Base-by-base conservation (phyloP, 257 asterid genomes). In the Nicotiana knightiana region DNA sequence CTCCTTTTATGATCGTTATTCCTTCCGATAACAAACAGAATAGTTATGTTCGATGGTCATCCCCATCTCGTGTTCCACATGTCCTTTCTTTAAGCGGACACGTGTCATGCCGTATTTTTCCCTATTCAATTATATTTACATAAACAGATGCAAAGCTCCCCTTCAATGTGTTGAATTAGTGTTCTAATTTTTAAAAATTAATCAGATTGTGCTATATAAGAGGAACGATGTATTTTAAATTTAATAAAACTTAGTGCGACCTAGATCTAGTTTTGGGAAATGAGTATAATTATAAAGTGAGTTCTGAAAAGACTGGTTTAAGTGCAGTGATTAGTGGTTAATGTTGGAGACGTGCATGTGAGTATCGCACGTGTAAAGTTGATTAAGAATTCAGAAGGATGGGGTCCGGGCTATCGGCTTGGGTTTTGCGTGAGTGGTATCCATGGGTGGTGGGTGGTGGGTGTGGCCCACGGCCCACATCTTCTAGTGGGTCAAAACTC, bases 401-500 rank as follows among this genome's bases (percentile, higher is more conserved):
- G 62, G 62, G 80, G 80, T n/a, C 61, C 3, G 80, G 46, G 46
- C 63, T 51, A 75, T 51, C 63, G 51, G 28, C 21, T 75, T 51
- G 63, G 80, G 16, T 75, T 48, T 21, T 51, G 80, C 28, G 80
- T 75, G 37, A 21, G 21, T 71, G 6, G 37, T 43, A 24, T 71
- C 37, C 37, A 21, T 43, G 58, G 39, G 39, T 12, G 12, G 63
- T 58, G 10, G 79, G 79, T 75, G 79, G 63, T 58, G 10, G 79
- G 79, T 75, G 79, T 51, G 80, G 63, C 63, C 80, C 63, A 75
- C 46, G 80, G 63, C 80, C 80, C 80, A 51, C 80, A 37, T 75
- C 6, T 5, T 51, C 63, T 75, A 51, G 46, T 75, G 80, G 80
- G 80, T 28, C 80, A 51, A 51, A 75, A 64, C 70, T 11, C 70